phyloP scores from a whole-genome alignment of 2,329 filamentous ascomycete species.

The Botrytis tulipae region DNA sequence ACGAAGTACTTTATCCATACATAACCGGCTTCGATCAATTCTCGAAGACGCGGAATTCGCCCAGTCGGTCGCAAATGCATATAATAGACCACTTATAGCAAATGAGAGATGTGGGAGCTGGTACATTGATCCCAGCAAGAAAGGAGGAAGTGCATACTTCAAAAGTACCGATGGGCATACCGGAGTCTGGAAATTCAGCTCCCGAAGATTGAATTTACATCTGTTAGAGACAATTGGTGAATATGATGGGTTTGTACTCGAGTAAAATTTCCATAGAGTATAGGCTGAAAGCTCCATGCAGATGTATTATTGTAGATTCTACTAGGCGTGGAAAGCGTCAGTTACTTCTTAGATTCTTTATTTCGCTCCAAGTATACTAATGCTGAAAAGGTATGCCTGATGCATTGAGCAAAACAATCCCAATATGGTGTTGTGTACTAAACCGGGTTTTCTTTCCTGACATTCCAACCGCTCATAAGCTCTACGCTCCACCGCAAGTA shows the following conservation, averaged over 20 bases:
- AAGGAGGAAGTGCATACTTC: constrained; percentile 81
- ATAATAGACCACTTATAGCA: constrained; percentile 69
- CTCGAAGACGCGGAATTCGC: constrained; percentile 75
- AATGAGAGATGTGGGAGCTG: constrained; percentile 96
- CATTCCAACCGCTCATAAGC: constrained; percentile 44
- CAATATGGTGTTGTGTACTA: constrained; percentile 87
- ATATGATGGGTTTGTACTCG: constrained; percentile 61
- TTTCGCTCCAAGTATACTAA: constrained; percentile 24
- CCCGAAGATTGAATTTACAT: constrained; percentile 80
- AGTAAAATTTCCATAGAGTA: not conserved
- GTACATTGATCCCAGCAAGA: constrained; percentile 71
- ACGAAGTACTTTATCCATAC: constrained; percentile 71
- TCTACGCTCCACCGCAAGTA: constrained; percentile 70
- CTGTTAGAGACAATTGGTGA: constrained; percentile 66
- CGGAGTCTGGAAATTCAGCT: constrained; percentile 87
- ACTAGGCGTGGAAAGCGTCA: constrained; percentile 83
- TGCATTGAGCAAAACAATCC: constrained; percentile 88
- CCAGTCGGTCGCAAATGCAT: constrained; percentile 53
- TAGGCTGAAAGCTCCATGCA: constrained; percentile 34
- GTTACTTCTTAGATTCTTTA: constrained; percentile 28
- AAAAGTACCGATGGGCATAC: constrained; percentile 97
- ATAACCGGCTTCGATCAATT: constrained; percentile 81
- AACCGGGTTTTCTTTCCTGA: constrained; percentile 75
- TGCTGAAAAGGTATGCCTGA: constrained; percentile 73
- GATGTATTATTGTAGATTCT: constrained; percentile 85